Percentiles rank a stretch among this genome's conserved stretches.
Conservation (phyloP, 345 rosid species). For the Melaleuca quinquenervia region DNA sequence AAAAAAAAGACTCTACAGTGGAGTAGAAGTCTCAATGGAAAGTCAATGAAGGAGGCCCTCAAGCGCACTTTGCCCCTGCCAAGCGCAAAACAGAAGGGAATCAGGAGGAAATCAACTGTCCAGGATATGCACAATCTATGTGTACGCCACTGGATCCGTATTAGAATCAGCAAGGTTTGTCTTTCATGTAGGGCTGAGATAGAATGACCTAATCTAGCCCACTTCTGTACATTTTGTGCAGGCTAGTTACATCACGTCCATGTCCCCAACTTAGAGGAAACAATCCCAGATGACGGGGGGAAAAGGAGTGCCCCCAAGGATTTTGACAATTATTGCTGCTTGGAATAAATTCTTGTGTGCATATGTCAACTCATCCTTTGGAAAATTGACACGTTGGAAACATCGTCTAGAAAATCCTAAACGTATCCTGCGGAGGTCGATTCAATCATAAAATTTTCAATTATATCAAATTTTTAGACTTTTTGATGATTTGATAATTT, state of each 20-base stretch:
- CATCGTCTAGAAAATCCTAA: no score
- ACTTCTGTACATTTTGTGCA: neutral
- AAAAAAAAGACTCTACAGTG: no score
- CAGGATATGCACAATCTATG: neutral
- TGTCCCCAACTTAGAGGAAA: neutral
- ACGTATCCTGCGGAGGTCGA: no score
- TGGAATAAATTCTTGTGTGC: neutral
- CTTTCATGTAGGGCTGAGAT: neutral
- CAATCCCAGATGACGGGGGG: neutral
- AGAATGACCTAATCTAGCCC: neutral
- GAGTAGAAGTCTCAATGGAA: neutral
- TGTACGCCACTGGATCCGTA: neutral
- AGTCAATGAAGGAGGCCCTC: neutral
- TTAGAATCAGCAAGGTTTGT: neutral
- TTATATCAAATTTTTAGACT: no score
- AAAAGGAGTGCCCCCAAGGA: neutral
- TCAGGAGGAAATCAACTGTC: neutral
- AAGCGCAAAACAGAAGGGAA: neutral
- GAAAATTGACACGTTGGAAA: neutral
- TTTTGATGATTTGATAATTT: no score
- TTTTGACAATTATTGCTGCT: neutral
- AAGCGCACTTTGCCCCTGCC: neutral
- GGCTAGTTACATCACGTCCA: neutral
- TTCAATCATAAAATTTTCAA: no score
- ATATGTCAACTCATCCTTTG: neutral